Evolutionary conservation across 768 basidiomycete species (phyloP).

Genomic region (Collybia mongolica): DNA sequence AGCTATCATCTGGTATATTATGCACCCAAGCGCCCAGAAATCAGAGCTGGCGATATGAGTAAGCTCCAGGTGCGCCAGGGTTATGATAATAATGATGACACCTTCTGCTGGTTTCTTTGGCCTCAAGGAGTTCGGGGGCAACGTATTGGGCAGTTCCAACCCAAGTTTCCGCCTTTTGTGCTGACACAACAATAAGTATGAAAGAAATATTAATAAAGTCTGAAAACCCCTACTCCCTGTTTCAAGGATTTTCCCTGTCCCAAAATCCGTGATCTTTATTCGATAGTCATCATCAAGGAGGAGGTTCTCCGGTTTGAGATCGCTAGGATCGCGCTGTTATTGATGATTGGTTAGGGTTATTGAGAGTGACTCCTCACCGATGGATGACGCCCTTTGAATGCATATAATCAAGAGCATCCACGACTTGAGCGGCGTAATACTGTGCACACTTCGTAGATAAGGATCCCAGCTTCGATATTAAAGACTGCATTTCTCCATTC

Average conservation of each 20-base stretch:
- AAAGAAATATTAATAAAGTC: neutral
- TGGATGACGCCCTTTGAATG: conserved; percentile 90
- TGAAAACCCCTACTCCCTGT: conserved; percentile 41
- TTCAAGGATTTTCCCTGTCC: conserved; percentile 80
- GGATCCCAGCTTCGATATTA: conserved; percentile 80
- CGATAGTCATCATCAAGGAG: conserved; percentile 85
- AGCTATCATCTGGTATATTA: conserved; percentile 89
- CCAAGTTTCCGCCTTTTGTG: conserved; percentile 60
- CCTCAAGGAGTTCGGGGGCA: conserved; percentile 79
- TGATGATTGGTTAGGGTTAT: neutral
- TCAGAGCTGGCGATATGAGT: conserved; percentile 63
- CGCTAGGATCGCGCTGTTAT: conserved; percentile 33
- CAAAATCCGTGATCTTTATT: conserved; percentile 96
- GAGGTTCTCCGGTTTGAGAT: conserved; percentile 86
- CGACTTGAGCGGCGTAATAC: conserved; percentile 87
- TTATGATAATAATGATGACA: conserved; percentile 25
- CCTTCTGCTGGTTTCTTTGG: conserved; percentile 76
- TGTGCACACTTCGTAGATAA: conserved; percentile 73
- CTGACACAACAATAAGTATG: conserved; percentile 20
- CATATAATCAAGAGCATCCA: conserved; percentile 89
- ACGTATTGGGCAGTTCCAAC: conserved; percentile 93
- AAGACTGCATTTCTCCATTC: conserved; percentile 76
- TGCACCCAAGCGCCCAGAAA: conserved; percentile 94
- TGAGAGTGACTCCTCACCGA: conserved; percentile 41
- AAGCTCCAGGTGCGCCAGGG: conserved; percentile 4